phyloP scores from a whole-genome alignment of 208 protist genomes.

The Crithidia bombi region DNA sequence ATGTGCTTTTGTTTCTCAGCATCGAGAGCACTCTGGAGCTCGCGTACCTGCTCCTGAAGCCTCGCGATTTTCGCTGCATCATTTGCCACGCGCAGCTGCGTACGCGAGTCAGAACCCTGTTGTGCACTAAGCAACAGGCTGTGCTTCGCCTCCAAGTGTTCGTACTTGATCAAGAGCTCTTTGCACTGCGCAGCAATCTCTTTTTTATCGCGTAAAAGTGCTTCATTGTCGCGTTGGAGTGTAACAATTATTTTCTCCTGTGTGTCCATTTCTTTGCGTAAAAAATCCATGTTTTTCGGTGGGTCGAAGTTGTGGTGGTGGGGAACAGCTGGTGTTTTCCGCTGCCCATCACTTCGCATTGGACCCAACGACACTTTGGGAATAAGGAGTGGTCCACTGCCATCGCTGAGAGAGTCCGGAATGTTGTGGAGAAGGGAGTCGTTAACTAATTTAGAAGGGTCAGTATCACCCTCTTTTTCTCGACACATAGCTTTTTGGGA shows the following conservation, averaged over 20 bases:
- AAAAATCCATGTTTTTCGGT: slow-evolving; percentile 23
- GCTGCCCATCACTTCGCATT: background rate
- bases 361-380: slow-evolving; percentile 8
- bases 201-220: slow-evolving; percentile 55
- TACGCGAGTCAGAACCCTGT: slow-evolving; percentile 26
- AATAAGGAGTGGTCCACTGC: background rate
- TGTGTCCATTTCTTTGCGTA: slow-evolving; percentile 61
- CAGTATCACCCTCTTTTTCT: background rate
- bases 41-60: slow-evolving; percentile 46
- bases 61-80: slow-evolving; percentile 47
- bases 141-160: slow-evolving; percentile 72
- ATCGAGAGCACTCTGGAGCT: slow-evolving; percentile 33
- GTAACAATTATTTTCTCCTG: slow-evolving; percentile 73
- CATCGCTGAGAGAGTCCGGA: background rate
- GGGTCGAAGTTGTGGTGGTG: background rate
- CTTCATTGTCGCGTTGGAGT: slow-evolving; percentile 75
- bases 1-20: background rate
- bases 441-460: background rate
- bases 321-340: background rate
- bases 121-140: slow-evolving; percentile 62
- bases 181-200: slow-evolving; percentile 39
- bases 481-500: background rate
- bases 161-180: slow-evolving; percentile 52
- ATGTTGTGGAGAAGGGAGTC: background rate
- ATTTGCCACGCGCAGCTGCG: slow-evolving; percentile 37